A percentile compares a stretch with the other conserved stretches of the same genome.
Conservation (phyloP, 495 filamentous ascomycete species). For the Aspergillus ellipticus region DNA sequence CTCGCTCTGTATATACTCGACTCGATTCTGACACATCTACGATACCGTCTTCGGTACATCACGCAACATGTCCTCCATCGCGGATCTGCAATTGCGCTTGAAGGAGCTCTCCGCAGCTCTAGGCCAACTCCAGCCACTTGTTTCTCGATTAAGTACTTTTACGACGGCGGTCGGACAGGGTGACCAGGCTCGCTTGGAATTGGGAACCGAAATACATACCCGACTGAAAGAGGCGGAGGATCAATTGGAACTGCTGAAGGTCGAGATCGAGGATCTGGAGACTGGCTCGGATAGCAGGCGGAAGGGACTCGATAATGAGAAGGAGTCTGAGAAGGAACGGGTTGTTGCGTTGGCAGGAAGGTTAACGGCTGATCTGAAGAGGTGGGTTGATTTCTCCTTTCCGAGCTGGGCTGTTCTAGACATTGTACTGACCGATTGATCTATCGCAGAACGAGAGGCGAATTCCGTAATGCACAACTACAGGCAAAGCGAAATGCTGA, state of each 20-base stretch:
- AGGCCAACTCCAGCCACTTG: constrained; percentile 65
- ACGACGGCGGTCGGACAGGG: constrained; percentile 57
- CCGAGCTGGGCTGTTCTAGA: neutral
- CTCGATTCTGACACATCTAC: neutral
- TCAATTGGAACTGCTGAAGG: constrained; percentile 75
- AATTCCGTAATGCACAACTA: constrained; percentile 83
- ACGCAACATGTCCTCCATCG: constrained; percentile 50
- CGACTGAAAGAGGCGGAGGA: constrained; percentile 79
- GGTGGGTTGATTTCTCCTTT: constrained; percentile 38
- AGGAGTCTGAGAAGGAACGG: constrained; percentile 54
- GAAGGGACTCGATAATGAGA: constrained; percentile 41
- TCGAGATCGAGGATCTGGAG: constrained; percentile 70
- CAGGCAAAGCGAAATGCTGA: constrained; percentile 74
- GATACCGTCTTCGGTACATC: neutral
- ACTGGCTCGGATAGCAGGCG: constrained; percentile 34
- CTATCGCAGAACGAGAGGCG: constrained; percentile 51
- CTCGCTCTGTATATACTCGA: neutral
- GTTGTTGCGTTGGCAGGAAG: constrained; percentile 60
- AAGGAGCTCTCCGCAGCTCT: constrained; percentile 64
- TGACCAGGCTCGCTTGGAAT: constrained; percentile 67
- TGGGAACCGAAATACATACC: constrained; percentile 77
- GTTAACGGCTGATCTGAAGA: constrained; percentile 64
- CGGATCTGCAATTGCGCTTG: constrained; percentile 62
- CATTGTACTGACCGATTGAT: neutral
- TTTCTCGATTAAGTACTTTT: constrained; percentile 68